Conservation (phyloP, 768 basidiomycete species). For the Kwoniella mangroviensis region DNA sequence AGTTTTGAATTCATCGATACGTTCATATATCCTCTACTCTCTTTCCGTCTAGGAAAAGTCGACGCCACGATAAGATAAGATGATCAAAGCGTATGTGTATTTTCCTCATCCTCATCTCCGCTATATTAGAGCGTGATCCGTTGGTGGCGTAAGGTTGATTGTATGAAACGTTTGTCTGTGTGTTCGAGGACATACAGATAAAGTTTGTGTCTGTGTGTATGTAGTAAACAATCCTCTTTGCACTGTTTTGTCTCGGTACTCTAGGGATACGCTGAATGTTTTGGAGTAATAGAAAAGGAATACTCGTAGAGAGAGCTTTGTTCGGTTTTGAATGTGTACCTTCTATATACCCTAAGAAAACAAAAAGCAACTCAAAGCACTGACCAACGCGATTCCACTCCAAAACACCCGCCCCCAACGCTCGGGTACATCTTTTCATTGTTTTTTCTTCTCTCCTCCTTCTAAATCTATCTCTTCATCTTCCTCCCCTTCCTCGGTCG, state of each 20-base stretch:
- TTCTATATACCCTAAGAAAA: neutral
- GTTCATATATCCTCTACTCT: neutral
- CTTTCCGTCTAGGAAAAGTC: neutral
- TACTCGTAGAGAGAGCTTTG: neutral
- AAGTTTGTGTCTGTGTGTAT: conserved; percentile 11
- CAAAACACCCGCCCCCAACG: neutral
- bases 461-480: neutral
- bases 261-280: neutral
- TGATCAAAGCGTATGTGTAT: neutral
- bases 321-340: neutral
- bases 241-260: no score
- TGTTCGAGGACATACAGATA: neutral
- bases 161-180: conserved; percentile 14
- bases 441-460: neutral
- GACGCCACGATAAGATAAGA: neutral
- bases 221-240: neutral
- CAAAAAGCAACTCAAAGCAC: neutral
- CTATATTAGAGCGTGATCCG: neutral
- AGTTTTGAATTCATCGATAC: neutral
- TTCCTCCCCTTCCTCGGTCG: neutral
- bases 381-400: conserved; percentile 2
- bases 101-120: neutral
- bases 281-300: neutral
- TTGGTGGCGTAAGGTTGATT: neutral
- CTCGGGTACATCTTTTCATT: conserved; percentile 1